These are phyloP conservation scores for Aspergillus diversus DNA, from an alignment of 495 filamentous ascomycete species.

Conservation along the genomic window DNA sequence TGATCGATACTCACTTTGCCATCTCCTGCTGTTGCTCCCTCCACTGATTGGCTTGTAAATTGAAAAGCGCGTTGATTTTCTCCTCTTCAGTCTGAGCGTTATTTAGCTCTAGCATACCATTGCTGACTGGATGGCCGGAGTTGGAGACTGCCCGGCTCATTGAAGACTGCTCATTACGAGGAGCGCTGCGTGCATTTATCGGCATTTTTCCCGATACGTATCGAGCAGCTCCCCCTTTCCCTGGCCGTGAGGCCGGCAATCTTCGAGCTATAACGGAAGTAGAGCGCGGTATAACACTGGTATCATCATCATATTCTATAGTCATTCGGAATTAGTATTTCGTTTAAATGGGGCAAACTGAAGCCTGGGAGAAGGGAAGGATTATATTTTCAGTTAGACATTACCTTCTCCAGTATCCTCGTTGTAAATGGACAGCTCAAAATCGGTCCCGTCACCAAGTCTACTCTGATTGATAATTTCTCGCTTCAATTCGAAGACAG, in stretches of 20 bases:
- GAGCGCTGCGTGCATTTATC: conserved; percentile 78
- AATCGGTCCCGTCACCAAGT: conserved; percentile 95
- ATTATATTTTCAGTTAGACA: conserved; percentile 26
- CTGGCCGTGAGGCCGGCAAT: conserved; percentile 77
- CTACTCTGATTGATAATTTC: conserved; percentile 94
- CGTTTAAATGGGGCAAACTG: too few relatives aligned
- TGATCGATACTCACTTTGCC: conserved; percentile 71
- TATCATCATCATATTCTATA: conserved; percentile 95
- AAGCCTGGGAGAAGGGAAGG: neutral
- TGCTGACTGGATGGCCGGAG: conserved; percentile 49
- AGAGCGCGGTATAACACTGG: conserved; percentile 89
- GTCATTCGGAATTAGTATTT: conserved; percentile 17
- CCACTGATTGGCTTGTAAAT: conserved; percentile 83
- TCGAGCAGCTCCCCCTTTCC: conserved; percentile 85
- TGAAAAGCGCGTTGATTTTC: conserved; percentile 85
- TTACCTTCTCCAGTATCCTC: conserved; percentile 92
- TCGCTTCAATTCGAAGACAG: conserved; percentile 97
- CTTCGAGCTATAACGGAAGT: conserved; percentile 91
- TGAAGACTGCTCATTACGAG: conserved; percentile 67
- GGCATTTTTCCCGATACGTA: conserved; percentile 99
- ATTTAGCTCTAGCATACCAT: conserved; percentile 62
- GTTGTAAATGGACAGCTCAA: conserved; percentile 90
- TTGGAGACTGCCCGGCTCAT: conserved; percentile 50
- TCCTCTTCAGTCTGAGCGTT: conserved; percentile 86
- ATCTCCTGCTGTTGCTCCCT: conserved; percentile 86